Base-by-base conservation (phyloP, 768 basidiomycete species). In the Mycena amicta region DNA sequence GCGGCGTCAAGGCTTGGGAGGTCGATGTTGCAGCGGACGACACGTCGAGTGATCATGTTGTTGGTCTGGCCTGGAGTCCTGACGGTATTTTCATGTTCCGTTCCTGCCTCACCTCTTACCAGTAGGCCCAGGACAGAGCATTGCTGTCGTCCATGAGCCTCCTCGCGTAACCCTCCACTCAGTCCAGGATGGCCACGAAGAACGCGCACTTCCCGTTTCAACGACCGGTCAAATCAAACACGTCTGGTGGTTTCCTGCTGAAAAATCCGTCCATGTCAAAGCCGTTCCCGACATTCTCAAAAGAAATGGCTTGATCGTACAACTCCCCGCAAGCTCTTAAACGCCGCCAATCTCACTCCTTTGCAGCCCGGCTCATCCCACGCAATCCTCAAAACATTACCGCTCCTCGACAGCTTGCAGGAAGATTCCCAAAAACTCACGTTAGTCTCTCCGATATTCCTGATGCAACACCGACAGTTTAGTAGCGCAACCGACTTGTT, bases 1-100 rank as follows among this genome's bases (percentile, higher is more conserved):
- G 88, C 62, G 90, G 92, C 18, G 74, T 84, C 5, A 92, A 86
- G 71, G 86, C 88, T 61, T 94, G 92, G 92, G 91, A 93, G 66
- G 79, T 90, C 33, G 87, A 88, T 64, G 77, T 89, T 39, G 83
- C 82, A 28, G 63, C 68, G 31, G 74, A 77, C 40, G 77, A 82
- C 59, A 68, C 73, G 52, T 71, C 70, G 27, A 76, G 74, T 40
- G 79, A 81, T 46, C 79, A 81, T 53, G 80, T 90, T 27, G 76
- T 82, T 41, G 85, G 76, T 46, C 66, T 93, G 29, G 83, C 83
- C 13, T 94, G 92, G 92, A 92, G 90, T 71, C 92, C 92, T 2
- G 89, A 89, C 71, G 89, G 92, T 91, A 74, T 56, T 22, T 58
- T 45, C 51, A 29, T 49, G 59, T 50, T 33, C 55, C 25, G 5